Evolutionary conservation across 108 stramenopile species (phyloP).

Genomic region (Phaeodactylum tricornutum): DNA sequence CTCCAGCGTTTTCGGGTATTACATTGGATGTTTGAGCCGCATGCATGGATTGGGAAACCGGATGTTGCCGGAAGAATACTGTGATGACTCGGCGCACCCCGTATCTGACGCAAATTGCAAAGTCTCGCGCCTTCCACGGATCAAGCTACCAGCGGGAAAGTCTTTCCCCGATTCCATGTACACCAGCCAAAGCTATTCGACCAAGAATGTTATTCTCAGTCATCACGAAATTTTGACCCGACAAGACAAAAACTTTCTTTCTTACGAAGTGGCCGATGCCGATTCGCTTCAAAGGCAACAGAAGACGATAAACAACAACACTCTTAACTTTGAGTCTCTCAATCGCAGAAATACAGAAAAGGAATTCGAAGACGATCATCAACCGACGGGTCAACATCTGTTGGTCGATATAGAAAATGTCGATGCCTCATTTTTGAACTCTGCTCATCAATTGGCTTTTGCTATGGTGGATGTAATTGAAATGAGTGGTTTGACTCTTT

Average conservation of each 20-base stretch:
- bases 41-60: too few species aligned
- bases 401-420: conserved; percentile 71
- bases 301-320: neutral
- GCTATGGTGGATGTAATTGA: conserved; percentile 56
- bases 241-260: neutral
- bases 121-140: too few species aligned
- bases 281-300: neutral
- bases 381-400: conserved; percentile 68
- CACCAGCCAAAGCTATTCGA: neutral
- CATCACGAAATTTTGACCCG: neutral
- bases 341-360: neutral
- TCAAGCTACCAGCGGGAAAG: neutral
- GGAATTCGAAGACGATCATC: conserved; percentile 32
- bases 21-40: too few species aligned
- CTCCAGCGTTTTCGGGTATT: too few species aligned
- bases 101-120: too few species aligned
- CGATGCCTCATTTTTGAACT: conserved; percentile 51
- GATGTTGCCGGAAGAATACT: too few species aligned
- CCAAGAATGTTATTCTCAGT: neutral
- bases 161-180: neutral
- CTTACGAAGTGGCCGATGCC: neutral
- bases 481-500: conserved; percentile 39
- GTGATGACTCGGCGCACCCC: too few species aligned
- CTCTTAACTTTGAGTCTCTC: neutral
- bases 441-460: conserved; percentile 37